These are phyloP conservation scores for Pseudoturritis turrita DNA, from an alignment of 345 rosid genomes.

Conservation along the genomic window DNA sequence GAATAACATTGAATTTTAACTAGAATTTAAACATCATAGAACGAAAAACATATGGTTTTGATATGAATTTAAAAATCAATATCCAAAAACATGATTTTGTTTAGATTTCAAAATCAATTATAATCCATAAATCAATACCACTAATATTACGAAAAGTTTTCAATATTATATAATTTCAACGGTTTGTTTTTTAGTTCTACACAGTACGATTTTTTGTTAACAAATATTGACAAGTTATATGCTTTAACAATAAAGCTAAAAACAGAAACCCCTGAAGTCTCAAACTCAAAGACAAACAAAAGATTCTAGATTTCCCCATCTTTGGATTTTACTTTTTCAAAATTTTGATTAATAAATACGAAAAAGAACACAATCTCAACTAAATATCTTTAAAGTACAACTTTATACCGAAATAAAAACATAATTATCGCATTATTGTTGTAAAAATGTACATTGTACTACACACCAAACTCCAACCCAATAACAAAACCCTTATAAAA, in stretches of 20 bases:
- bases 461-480: constrained; percentile 26
- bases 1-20: too few species aligned
- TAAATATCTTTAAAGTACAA: constrained; percentile 12
- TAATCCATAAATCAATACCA: too few species aligned
- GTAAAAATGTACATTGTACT: constrained; percentile 28
- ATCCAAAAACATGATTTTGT: too few species aligned
- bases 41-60: too few species aligned
- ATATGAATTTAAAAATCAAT: too few species aligned
- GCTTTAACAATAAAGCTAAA: constrained; percentile 9
- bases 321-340: neutral
- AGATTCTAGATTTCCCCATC: neutral
- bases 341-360: neutral
- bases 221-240: neutral
- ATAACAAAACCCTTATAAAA: constrained; percentile 13
- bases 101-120: too few species aligned
- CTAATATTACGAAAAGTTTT: neutral
- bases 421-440: constrained; percentile 13
- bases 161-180: neutral
- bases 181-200: neutral
- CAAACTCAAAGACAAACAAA: neutral
- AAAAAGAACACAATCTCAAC: neutral
- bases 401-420: neutral
- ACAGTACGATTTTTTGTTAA: neutral
- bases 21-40: too few species aligned
- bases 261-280: neutral